Base-by-base conservation (phyloP, 2,329 filamentous ascomycete species). In the Diplodia corticola region DNA sequence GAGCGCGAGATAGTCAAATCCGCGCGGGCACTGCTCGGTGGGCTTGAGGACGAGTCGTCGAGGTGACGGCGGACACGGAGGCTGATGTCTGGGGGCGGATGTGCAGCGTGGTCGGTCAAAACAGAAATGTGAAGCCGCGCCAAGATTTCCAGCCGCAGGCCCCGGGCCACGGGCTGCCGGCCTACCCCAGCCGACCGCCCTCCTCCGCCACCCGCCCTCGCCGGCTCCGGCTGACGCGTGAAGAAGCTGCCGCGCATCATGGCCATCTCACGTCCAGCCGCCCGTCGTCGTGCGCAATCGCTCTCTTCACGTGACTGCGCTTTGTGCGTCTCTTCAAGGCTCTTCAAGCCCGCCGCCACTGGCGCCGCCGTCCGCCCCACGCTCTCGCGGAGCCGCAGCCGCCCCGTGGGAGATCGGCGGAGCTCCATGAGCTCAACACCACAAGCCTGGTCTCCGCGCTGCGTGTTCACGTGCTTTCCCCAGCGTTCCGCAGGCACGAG, bases 1-100 rank as follows among this genome's bases (percentile, higher is more conserved):
- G 57, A 61, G 57, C 64, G 64, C 64, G 33, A 63, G 64, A 66
- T 66, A 66, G 57, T 66, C 35, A 66, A 66, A 66, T 66, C 64
- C 64, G 49, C 64, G 55, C 55, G 28, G 57, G 64, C 64, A 66
- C 64, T 66, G 64, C 64, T 66, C 64, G 64, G 33, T 66, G 37
- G 64, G 64, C 64, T 61, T 61, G 55, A 63, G 49, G 57, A 55
- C 64, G 64, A 65, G 64, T 60, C 64, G 64, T 65, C 64, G 54
- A 46, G 54, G 28, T 53, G 48, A 48, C 57, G 64, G 64, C 35
- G 64, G 55, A 66, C 64, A 66, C 64, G 48, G 55, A 57, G 64
- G 33, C 48, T 30, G 64, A 61, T 65, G 53, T 59, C 53, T 54
- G 33, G 51, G 51, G 44, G 48, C 17, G 44, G 53, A 40, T 24